phyloP scores from a whole-genome alignment of 495 filamentous ascomycete species.

The Aspergillus biplanus region DNA sequence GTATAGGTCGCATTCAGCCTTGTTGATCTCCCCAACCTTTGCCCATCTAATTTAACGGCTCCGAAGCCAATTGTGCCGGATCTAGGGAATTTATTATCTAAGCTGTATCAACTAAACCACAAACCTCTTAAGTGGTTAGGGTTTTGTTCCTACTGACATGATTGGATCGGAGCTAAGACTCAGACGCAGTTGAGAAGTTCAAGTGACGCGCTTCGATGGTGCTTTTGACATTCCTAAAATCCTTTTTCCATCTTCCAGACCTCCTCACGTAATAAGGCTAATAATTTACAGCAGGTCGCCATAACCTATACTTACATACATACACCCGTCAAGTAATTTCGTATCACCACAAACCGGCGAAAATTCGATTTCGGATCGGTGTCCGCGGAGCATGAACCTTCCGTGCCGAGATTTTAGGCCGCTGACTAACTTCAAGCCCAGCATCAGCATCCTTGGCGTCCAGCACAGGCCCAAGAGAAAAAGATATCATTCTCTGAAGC shows the following conservation, averaged over 20 bases:
- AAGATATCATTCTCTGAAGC: background rate
- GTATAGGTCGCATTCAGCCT: background rate
- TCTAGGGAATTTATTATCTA: background rate
- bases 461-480: background rate
- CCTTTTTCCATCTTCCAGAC: background rate
- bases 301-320: background rate
- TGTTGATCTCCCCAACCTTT: background rate
- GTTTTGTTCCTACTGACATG: background rate
- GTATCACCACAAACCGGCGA: background rate
- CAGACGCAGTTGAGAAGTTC: too few species aligned
- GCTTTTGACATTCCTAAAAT: too few species aligned
- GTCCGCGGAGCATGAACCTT: conserved; percentile 12
- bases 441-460: background rate
- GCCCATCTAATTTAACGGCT: background rate
- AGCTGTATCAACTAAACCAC: background rate
- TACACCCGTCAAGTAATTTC: background rate
- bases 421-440: conserved; percentile 9
- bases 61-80: background rate
- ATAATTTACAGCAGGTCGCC: background rate
- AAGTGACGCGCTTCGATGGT: too few species aligned
- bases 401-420: conserved; percentile 12
- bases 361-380: conserved; percentile 16
- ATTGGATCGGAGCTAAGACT: too few species aligned
- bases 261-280: background rate
- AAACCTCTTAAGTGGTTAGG: background rate